Percentiles rank a stretch among this genome's conserved stretches.
phyloP scores from a whole-genome alignment of 208 protist genomes.

The Trypanosoma rangeli region DNA sequence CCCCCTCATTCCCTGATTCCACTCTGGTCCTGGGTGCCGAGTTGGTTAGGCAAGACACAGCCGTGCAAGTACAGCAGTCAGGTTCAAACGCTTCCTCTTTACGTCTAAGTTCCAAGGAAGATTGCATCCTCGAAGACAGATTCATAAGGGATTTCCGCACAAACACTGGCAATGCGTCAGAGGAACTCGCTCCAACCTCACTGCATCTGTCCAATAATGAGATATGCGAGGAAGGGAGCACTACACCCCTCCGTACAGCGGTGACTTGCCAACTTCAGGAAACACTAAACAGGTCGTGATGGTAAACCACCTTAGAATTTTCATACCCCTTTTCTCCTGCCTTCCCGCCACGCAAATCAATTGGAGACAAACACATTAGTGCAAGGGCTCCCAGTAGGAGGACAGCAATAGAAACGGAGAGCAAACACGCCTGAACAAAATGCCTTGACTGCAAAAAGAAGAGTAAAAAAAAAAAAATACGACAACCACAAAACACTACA shows the following conservation, averaged over 20 bases:
- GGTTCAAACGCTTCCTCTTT: too few relatives aligned
- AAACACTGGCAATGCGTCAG: not conserved
- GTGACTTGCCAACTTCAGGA: not conserved
- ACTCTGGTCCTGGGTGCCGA: too few relatives aligned
- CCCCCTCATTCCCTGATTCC: too few relatives aligned
- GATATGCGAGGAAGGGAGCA: not conserved
- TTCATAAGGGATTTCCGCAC: not conserved
- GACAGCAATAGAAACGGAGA: not conserved
- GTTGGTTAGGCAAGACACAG: too few relatives aligned
- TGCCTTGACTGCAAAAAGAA: not conserved
- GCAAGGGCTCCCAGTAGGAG: constrained; percentile 1
- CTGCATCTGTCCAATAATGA: not conserved
- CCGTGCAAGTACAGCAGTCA: too few relatives aligned
- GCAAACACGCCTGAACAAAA: not conserved
- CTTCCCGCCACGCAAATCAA: not conserved
- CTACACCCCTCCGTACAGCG: not conserved
- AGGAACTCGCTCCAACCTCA: not conserved
- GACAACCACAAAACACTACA: constrained; percentile 1
- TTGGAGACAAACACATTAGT: not conserved
- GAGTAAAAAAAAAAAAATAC: constrained; percentile 13
- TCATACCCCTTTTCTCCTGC: not conserved
- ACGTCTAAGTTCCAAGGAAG: not conserved
- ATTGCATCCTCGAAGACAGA: not conserved
- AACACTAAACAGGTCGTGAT: not conserved
- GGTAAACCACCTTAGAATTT: not conserved